Percentiles rank a stretch among this genome's conserved stretches.
These are phyloP conservation scores for Beauveria sp. DNA, from an alignment of 2,329 filamentous ascomycete species.

Conservation along the genomic window DNA sequence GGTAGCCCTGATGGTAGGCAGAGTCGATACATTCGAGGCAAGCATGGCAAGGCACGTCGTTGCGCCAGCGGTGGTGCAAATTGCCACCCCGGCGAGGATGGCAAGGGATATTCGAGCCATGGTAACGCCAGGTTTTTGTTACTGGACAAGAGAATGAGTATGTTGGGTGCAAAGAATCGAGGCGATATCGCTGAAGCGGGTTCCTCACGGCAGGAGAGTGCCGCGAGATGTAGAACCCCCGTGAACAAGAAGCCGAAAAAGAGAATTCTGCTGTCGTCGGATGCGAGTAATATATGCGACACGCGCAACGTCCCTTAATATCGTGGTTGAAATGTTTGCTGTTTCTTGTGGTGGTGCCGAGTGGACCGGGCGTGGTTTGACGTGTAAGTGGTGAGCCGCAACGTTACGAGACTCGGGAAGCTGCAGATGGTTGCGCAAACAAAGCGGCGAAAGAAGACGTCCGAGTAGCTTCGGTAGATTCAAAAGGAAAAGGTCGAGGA, in stretches of 20 bases:
- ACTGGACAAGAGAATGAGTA: not conserved
- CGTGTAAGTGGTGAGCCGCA: constrained; percentile 8
- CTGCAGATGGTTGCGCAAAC: constrained; percentile 1
- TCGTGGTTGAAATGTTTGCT: constrained; percentile 9
- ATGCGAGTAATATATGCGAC: not conserved
- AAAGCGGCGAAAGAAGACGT: not conserved
- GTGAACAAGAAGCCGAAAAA: not conserved
- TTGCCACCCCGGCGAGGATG: not conserved
- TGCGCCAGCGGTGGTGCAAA: constrained; percentile 7
- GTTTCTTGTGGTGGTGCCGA: not conserved
- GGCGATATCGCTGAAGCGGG: not conserved
- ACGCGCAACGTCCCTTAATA: not conserved
- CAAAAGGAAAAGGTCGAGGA: not conserved
- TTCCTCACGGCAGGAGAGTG: constrained; percentile 8
- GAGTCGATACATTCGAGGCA: not conserved
- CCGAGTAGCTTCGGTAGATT: not conserved
- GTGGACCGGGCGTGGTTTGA: constrained; percentile 2
- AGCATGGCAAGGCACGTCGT: not conserved
- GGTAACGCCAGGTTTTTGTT: not conserved
- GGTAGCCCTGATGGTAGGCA: constrained; percentile 13
- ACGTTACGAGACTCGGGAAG: not conserved
- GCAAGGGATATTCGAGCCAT: constrained; percentile 5
- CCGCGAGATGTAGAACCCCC: not conserved
- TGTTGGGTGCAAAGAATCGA: not conserved
- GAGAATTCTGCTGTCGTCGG: not conserved